phyloP scores from a whole-genome alignment of 1,284 basidiomycete genomes.

The Farysia itapuensis region DNA sequence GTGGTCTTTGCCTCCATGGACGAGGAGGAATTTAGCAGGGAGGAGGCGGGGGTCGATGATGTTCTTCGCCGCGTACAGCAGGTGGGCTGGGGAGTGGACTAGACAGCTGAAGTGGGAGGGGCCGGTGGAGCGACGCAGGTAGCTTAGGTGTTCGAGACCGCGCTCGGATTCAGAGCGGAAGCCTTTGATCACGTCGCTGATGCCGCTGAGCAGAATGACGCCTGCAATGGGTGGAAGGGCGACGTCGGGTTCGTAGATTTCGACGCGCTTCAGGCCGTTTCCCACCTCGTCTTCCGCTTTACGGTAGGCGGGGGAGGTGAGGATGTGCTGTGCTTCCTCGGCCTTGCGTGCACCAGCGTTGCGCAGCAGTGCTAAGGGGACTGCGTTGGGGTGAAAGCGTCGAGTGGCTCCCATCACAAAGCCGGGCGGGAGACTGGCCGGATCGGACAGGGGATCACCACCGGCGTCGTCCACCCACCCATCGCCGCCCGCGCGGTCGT shows the following conservation, averaged over 20 bases:
- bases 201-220: slow-evolving; percentile 59
- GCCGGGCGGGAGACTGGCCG: slow-evolving; percentile 10
- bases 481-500: slow-evolving; percentile 2
- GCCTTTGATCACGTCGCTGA: slow-evolving; percentile 61
- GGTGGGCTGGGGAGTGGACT: slow-evolving; percentile 60
- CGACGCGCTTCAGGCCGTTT: slow-evolving; percentile 54
- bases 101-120: slow-evolving; percentile 60
- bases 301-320: slow-evolving; percentile 17
- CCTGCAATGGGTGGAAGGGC: slow-evolving; percentile 58
- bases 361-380: background rate
- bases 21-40: slow-evolving; percentile 59
- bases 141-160: slow-evolving; percentile 61
- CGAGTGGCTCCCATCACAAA: slow-evolving; percentile 26
- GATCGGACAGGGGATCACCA: background rate
- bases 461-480: slow-evolving; percentile 44
- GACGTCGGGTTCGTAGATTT: slow-evolving; percentile 60
- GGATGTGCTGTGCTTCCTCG: slow-evolving; percentile 23
- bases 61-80: slow-evolving; percentile 60
- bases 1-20: slow-evolving; percentile 61
- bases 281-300: slow-evolving; percentile 40
- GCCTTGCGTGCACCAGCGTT: slow-evolving; percentile 12
- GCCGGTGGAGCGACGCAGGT: slow-evolving; percentile 59
- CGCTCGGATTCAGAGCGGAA: slow-evolving; percentile 57
- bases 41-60: slow-evolving; percentile 58
- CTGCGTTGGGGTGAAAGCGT: slow-evolving; percentile 4